phyloP scores from a whole-genome alignment of 129 eudicot genomes.

The Apium graveolens region DNA sequence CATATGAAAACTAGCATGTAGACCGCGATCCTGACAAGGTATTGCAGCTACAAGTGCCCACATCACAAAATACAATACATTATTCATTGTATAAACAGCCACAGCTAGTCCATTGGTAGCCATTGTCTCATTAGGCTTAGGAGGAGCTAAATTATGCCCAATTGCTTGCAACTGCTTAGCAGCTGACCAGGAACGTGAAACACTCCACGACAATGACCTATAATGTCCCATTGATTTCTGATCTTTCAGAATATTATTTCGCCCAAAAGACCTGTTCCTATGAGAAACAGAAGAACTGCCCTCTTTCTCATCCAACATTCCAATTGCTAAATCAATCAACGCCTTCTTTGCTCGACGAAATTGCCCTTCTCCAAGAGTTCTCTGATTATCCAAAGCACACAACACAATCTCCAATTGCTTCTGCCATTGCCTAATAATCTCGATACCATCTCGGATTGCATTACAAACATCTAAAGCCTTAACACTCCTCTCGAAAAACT shows the following conservation, averaged over 20 bases:
- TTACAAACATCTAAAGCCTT: slow-evolving; percentile 77
- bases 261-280: slow-evolving; percentile 56
- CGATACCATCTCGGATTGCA: slow-evolving; percentile 58
- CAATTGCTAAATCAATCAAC: slow-evolving; percentile 52
- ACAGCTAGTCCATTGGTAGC: slow-evolving; percentile 47
- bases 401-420: slow-evolving; percentile 73
- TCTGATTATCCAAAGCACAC: slow-evolving; percentile 55
- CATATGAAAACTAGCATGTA: slow-evolving; percentile 41
- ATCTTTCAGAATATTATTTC: slow-evolving; percentile 16
- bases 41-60: slow-evolving; percentile 93
- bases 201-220: slow-evolving; percentile 65
- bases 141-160: slow-evolving; percentile 34
- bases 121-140: slow-evolving; percentile 37
- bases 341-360: slow-evolving; percentile 71
- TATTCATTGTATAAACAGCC: slow-evolving; percentile 63
- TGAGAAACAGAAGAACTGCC: slow-evolving; percentile 21
- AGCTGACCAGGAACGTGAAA: slow-evolving; percentile 62
- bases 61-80: slow-evolving; percentile 61
- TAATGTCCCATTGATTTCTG: slow-evolving; percentile 30
- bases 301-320: slow-evolving; percentile 65
- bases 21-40: slow-evolving; percentile 82
- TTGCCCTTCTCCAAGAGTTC: slow-evolving; percentile 63
- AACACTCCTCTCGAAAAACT: slow-evolving; percentile 65
- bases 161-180: slow-evolving; percentile 53
- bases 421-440: slow-evolving; percentile 52